Conservation (phyloP, 352 stramenopile genomes). For the Globisporangium cylindrosporum region DNA sequence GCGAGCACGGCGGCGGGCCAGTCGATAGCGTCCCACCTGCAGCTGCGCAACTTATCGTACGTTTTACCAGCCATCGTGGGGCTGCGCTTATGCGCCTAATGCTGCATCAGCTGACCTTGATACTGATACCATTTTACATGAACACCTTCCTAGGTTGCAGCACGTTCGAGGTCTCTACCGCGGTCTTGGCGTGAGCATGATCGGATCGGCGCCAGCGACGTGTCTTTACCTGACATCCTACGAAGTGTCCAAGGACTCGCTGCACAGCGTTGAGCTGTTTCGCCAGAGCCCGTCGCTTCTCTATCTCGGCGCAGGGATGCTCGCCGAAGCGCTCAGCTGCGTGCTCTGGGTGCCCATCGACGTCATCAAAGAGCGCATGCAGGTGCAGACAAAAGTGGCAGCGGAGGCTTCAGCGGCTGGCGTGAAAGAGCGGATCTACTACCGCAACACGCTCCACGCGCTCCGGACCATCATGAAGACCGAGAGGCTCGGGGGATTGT, state of each 20-base stretch:
- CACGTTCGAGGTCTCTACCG: conserved; percentile 91
- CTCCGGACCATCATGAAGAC: conserved; percentile 87
- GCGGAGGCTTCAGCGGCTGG: background rate
- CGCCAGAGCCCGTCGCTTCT: conserved; percentile 50
- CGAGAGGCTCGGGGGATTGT: conserved; percentile 91
- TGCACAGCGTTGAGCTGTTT: conserved; percentile 43
- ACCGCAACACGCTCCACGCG: conserved; percentile 90
- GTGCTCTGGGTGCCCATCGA: conserved; percentile 99
- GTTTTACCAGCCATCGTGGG: background rate
- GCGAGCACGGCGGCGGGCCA: conserved; percentile 32
- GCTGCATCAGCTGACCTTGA: background rate
- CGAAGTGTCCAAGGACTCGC: conserved; percentile 80
- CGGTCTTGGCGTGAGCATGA: conserved; percentile 92
- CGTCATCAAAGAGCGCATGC: conserved; percentile 98
- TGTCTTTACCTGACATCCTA: conserved; percentile 97
- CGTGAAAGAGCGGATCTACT: conserved; percentile 53
- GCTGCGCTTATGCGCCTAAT: background rate
- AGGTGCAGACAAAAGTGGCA: conserved; percentile 83
- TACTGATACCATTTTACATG: background rate
- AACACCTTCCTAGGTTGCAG: conserved; percentile 22
- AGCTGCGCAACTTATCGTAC: conserved; percentile 48
- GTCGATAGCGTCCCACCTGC: conserved; percentile 43
- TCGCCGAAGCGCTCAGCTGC: conserved; percentile 86
- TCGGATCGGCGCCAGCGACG: conserved; percentile 94
- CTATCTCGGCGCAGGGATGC: conserved; percentile 70